These are phyloP conservation scores for Camelina hispida DNA, from an alignment of 345 rosid species.

Conservation along the genomic window DNA sequence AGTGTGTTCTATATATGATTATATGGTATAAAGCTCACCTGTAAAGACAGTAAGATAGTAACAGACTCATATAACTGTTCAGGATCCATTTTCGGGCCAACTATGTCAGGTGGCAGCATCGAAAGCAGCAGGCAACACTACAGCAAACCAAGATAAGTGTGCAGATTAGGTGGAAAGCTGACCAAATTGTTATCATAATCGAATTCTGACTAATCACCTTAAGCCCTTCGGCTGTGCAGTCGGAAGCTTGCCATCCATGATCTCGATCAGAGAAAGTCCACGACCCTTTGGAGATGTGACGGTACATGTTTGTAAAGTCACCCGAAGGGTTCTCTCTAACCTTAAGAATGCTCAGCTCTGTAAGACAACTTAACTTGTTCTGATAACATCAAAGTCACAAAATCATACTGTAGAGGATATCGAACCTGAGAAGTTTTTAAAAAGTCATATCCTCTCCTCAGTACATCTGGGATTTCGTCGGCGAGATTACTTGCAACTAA, in stretches of 20 bases:
- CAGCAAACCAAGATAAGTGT: slow-evolving; percentile 31
- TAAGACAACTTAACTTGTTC: slow-evolving; percentile 30
- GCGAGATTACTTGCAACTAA: slow-evolving; percentile 63
- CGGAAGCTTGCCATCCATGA: slow-evolving; percentile 51
- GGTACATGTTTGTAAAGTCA: slow-evolving; percentile 42
- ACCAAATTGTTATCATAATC: background rate
- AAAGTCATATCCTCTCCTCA: slow-evolving; percentile 75
- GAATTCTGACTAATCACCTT: slow-evolving; percentile 33
- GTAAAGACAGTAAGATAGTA: slow-evolving; percentile 60
- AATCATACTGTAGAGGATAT: slow-evolving; percentile 8
- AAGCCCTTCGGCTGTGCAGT: slow-evolving; percentile 46
- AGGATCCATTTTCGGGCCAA: slow-evolving; percentile 65
- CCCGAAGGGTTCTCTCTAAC: slow-evolving; percentile 62
- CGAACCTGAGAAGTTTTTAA: slow-evolving; percentile 78
- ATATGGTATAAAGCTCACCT: slow-evolving; percentile 45
- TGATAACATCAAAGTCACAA: background rate
- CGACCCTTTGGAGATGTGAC: slow-evolving; percentile 47
- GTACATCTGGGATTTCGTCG: slow-evolving; percentile 59
- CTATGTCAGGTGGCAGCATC: slow-evolving; percentile 69
- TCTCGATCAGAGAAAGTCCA: slow-evolving; percentile 49
- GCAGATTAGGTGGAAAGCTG: slow-evolving; percentile 17
- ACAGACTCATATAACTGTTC: slow-evolving; percentile 61
- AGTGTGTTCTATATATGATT: background rate
- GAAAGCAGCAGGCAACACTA: slow-evolving; percentile 74
- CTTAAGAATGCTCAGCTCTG: slow-evolving; percentile 29